Percentiles rank a stretch among this genome's conserved stretches.
Conservation (phyloP, 129 eudicot species). For the Heracleum sosnowskyi region DNA sequence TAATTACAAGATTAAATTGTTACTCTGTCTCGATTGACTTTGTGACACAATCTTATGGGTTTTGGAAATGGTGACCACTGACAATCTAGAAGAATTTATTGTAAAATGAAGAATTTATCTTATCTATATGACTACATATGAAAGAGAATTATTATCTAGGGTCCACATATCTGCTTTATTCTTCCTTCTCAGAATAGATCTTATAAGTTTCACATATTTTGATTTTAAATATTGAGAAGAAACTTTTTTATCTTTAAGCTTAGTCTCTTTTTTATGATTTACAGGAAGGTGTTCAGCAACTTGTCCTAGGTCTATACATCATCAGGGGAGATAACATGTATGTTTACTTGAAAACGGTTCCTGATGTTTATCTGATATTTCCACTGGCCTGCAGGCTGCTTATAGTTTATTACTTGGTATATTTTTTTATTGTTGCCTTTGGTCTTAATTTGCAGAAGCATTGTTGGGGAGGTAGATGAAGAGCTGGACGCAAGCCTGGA, state of each 20-base stretch:
- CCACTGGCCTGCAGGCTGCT: background rate
- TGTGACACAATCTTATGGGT: background rate
- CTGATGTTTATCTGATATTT: background rate
- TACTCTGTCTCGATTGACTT: background rate
- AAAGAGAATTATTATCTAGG: background rate
- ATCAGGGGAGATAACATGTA: slow-evolving; percentile 92
- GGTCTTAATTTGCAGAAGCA: slow-evolving; percentile 46
- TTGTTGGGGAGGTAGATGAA: slow-evolving; percentile 48
- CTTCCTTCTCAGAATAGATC: background rate
- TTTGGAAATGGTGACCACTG: background rate
- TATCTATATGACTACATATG: background rate
- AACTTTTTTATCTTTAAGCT: background rate
- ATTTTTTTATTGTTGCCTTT: background rate
- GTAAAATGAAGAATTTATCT: background rate
- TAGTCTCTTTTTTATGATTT: background rate
- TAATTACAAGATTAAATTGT: background rate
- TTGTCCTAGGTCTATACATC: slow-evolving; percentile 70
- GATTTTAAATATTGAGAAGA: background rate
- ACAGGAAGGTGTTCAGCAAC: slow-evolving; percentile 79
- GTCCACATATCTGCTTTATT: background rate
- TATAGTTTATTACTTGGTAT: background rate
- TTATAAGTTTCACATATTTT: background rate
- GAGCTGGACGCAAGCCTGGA: slow-evolving; percentile 76
- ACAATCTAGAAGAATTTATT: background rate
- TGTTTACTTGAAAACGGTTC: background rate